Evolutionary conservation across 306 rosid genomes (phyloP).

Genomic region (Vicia villosa): DNA sequence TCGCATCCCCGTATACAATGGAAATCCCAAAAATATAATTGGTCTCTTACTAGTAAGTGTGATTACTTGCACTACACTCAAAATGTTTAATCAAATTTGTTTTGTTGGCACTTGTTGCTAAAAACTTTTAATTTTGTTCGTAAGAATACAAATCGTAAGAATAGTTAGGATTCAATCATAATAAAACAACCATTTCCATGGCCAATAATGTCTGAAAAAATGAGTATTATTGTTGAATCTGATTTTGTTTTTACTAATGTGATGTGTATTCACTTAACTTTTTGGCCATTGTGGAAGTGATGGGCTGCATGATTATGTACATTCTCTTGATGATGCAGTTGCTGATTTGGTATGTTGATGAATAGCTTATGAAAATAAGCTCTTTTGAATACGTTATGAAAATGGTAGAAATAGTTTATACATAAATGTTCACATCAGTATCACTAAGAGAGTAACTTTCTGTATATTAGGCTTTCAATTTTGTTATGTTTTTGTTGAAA

Average conservation of each 20-base stretch:
- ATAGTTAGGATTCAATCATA: no score
- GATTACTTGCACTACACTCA: conserved; percentile 5
- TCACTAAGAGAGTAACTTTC: conserved; percentile 84
- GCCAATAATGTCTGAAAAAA: no score
- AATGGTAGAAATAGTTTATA: no score
- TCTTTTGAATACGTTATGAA: no score
- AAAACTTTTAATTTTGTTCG: no score
- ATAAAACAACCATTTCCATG: no score
- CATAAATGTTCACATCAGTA: conserved; percentile 91
- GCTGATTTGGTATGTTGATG: conserved; percentile 67
- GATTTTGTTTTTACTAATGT: conserved; percentile 5
- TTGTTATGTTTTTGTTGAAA: conserved; percentile 12
- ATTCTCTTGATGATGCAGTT: conserved; percentile 89
- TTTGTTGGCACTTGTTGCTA: conserved; percentile 24
- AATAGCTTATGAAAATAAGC: no score
- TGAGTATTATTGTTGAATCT: no score
- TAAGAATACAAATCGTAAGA: no score
- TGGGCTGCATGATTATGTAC: conserved; percentile 88
- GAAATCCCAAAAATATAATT: conserved; percentile 80
- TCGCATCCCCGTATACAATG: conserved; percentile 89
- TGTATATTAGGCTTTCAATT: neutral
- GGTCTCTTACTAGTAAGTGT: conserved; percentile 85
- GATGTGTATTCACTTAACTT: neutral
- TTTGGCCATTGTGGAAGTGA: conserved; percentile 97
- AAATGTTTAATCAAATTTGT: conserved; percentile 22